Base-by-base conservation (phyloP, 2,329 filamentous ascomycete genomes). In the Stachybotrys echinatus region DNA sequence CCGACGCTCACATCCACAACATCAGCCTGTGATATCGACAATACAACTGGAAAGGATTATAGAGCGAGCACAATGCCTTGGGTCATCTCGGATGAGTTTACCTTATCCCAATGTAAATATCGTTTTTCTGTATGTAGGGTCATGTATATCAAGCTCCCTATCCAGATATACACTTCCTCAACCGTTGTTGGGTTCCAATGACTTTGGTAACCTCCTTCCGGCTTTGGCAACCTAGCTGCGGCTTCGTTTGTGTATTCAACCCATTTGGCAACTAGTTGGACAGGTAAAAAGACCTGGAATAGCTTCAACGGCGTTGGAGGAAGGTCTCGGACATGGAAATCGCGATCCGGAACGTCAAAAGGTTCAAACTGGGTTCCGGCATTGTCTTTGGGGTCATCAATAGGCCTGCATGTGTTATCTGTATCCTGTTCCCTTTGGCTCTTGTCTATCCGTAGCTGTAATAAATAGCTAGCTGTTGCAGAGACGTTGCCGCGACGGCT, bases 211-310 rank as follows among this genome's bases (percentile, higher is more conserved):
- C 27, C 27, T 31, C 12, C 7, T 31, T 31, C 27, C 27, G 6
- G 7, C 6, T 31, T 31, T 7, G 27, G 27, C 27, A 6, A 31
- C n/a, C n/a, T n/a, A n/a, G 31, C n/a, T 45, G 14, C 7, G 21
- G 42, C 10, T 21, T 45, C 7, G 21, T 49, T 44, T 19, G 22
- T 49, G 31, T 49, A 49, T 5, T 20, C 8, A 22, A 49, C 20
- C 47, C 22, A 49, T 49, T 38, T 31, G 12, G 43, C 23, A 43
- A 49, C 22, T 31, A 37, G 18, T 10, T n/a, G 34, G 23, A 44
- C 23, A 49, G 47, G 39, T 10, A 49, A 23, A 23, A 49, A 49
- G 31, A 40, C 34, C 47, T 48, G 34, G 18, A 48, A 48, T 23
- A 48, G 46, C 46, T 48, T 19, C 14, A 48, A 38, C n/a, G 20